Percentiles rank a stretch among this genome's conserved stretches.
Evolutionary conservation across 306 rosid genomes (phyloP).

Genomic region (Cucumis hystrix): DNA sequence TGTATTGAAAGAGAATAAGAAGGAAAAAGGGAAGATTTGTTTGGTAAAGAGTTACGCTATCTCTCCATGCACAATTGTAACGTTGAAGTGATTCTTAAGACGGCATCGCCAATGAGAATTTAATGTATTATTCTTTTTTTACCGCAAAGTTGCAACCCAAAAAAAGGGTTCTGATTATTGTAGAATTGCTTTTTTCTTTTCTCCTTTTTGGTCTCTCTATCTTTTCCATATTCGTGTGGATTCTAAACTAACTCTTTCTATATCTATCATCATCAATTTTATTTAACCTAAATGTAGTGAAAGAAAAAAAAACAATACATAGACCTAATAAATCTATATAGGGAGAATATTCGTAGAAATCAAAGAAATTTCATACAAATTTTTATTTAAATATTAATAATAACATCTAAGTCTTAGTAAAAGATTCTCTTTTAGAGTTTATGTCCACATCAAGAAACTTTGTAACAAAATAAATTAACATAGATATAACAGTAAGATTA

Average conservation of each 20-base stretch:
- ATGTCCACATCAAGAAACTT: too few relatives aligned
- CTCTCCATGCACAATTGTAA: not conserved
- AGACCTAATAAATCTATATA: not conserved
- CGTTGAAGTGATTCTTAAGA: not conserved
- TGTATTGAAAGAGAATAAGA: not conserved
- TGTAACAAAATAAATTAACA: too few relatives aligned
- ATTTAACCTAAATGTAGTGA: not conserved
- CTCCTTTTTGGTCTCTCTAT: not conserved
- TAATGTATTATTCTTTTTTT: not conserved
- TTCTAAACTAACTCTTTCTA: not conserved
- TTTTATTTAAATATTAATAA: too few relatives aligned
- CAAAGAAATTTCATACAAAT: not conserved
- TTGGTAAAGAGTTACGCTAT: not conserved
- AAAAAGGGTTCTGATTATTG: not conserved
- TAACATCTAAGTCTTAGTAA: too few relatives aligned
- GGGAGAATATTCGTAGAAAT: too few relatives aligned
- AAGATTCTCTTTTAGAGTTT: too few relatives aligned
- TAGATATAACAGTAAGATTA: too few relatives aligned
- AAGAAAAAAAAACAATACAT: not conserved
- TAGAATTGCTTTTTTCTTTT: not conserved
- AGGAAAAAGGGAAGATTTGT: not conserved
- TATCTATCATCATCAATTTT: not conserved
- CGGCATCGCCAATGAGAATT: conserved; percentile 4
- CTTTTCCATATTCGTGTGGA: not conserved
- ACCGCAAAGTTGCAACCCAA: not conserved